These are phyloP conservation scores for Naganishia onofrii DNA, from an alignment of 768 basidiomycete genomes.

Conservation along the genomic window DNA sequence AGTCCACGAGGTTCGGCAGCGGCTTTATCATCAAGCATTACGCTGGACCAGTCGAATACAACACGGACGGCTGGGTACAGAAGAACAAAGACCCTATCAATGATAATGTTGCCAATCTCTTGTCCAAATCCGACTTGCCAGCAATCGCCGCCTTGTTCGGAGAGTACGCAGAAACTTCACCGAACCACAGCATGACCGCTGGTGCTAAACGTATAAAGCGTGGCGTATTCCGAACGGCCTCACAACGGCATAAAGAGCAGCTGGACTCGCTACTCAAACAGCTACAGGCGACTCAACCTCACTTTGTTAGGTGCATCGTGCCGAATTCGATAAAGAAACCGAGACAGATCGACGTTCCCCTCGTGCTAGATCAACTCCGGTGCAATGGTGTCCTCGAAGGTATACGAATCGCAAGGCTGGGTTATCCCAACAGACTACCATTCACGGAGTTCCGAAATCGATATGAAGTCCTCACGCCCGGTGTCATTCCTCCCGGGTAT, in stretches of 20 bases:
- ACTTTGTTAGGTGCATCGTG: slow-evolving; percentile 97
- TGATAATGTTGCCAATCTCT: slow-evolving; percentile 85
- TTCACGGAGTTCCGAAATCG: slow-evolving; percentile 97
- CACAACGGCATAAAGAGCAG: slow-evolving; percentile 93
- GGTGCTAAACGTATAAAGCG: slow-evolving; percentile 65
- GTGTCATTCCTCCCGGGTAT: slow-evolving; percentile 87
- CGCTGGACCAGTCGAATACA: slow-evolving; percentile 93
- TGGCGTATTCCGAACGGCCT: slow-evolving; percentile 94
- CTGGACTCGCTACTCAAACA: slow-evolving; percentile 86
- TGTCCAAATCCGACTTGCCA: slow-evolving; percentile 75
- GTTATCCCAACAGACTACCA: slow-evolving; percentile 93
- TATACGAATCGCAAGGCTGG: slow-evolving; percentile 92
- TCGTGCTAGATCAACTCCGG: slow-evolving; percentile 90
- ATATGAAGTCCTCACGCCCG: slow-evolving; percentile 92
- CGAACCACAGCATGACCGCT: slow-evolving; percentile 33
- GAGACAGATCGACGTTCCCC: slow-evolving; percentile 82
- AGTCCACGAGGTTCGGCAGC: slow-evolving; percentile 80
- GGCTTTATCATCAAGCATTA: slow-evolving; percentile 96
- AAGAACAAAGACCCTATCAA: slow-evolving; percentile 99
- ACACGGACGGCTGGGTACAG: slow-evolving; percentile 93
- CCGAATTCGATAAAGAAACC: slow-evolving; percentile 90
- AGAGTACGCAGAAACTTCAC: slow-evolving; percentile 65
- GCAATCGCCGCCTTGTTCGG: slow-evolving; percentile 80
- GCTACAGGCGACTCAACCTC: slow-evolving; percentile 88
- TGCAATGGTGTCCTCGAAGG: slow-evolving; percentile 99